Base-by-base conservation (phyloP, 345 rosid genomes). In the Pugionium cornutum region DNA sequence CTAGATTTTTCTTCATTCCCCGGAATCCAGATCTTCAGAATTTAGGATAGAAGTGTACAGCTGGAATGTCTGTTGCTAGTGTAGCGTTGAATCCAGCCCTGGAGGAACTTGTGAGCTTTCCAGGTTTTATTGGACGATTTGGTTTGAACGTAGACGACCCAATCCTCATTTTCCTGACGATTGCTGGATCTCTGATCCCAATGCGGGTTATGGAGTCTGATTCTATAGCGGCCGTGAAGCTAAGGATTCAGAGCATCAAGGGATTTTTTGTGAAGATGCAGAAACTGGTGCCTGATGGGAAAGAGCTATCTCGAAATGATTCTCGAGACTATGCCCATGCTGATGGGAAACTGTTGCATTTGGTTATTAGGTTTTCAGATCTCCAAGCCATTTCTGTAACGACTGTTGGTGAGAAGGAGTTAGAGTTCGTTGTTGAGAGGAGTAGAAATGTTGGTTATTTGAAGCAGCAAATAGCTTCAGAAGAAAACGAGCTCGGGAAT, bases 151-250 rank as follows among this genome's bases (percentile, higher is more conserved):
- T 75, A 41, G 74, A 74, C 46, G 80, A 81, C 56, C 62, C 87
- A 0, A 82, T 91, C 78, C 68, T 82, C 55, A 70, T 86, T 48
- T 88, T 80, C 74, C 80, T 88, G 53, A 76, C 84, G 60, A 75
- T 77, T 66, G 81, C 72, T 62, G 87, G 85, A 28, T 83, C 95
- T 64, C 26, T 87, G 75, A 77, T 76, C 61, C 89, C 90, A 0
- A 80, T 84, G 82, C 68, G 49, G 54, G 69, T 89, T 26, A 74
- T 82, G 90, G 85, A 83, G 78, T 86, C 84, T 1, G 95, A 84
- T 69, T 84, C 86, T 4, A 78, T 91, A 77, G 89, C 90, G 3
- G 85, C 83, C 28, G 83, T 91, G 78, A 91, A 87, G 79, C 76
- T 86, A 68, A 82, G 89, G 75, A 86, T 91, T 75, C 91, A 85